Conservation (phyloP, 2,329 filamentous ascomycete species). For the Thelonectria discophora region DNA sequence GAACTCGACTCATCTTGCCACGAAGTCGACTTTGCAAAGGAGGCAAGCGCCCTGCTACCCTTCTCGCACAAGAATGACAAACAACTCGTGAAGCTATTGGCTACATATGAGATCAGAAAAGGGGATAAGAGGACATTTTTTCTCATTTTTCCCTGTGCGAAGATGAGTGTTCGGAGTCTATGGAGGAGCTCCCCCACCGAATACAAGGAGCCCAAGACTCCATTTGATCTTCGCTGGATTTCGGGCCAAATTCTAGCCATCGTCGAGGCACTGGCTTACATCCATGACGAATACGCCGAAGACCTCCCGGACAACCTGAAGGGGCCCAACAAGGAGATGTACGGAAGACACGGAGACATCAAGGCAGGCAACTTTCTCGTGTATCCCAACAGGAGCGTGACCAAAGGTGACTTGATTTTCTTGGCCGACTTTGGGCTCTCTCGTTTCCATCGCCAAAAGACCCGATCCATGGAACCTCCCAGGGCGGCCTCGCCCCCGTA, state of each 20-base stretch:
- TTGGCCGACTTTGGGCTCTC: constrained; percentile 10
- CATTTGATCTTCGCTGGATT: too few species aligned
- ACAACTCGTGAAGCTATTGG: constrained; percentile 4
- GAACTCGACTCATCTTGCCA: not conserved
- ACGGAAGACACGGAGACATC: constrained; percentile 8
- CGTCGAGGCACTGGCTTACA: not conserved
- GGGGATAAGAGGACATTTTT: not conserved
- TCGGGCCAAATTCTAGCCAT: not conserved
- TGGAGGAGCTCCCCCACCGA: not conserved
- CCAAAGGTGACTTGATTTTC: not conserved
- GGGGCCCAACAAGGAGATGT: not conserved
- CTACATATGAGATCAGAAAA: not conserved
- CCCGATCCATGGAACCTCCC: not conserved
- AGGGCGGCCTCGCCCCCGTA: not conserved
- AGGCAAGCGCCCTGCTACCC: not conserved
- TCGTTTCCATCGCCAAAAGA: not conserved
- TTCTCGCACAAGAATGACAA: not conserved
- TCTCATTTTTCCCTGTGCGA: constrained; percentile 7
- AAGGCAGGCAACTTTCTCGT: constrained; percentile 3
- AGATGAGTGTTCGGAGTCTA: not conserved
- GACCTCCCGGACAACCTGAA: too few species aligned
- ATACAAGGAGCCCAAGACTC: too few species aligned
- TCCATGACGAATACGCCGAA: constrained; percentile 1
- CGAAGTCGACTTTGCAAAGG: not conserved
- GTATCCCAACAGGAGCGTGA: not conserved